A percentile compares a stretch with the other conserved stretches of the same genome.
Evolutionary conservation across 192 early-diverging fungal species (phyloP).

Genomic region (Umbelopsis sp.): DNA sequence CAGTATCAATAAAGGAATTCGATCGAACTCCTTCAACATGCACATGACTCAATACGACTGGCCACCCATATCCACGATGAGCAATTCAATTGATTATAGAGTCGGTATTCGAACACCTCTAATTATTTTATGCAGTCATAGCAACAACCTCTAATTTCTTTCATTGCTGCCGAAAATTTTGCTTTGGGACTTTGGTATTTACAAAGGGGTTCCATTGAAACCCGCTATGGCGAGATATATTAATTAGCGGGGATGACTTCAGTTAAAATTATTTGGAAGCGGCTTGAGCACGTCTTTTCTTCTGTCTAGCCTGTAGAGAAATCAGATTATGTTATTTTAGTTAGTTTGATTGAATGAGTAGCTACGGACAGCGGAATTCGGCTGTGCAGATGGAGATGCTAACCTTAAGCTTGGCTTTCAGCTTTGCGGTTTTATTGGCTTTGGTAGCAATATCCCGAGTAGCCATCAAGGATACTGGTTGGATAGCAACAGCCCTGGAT

Average conservation of each 20-base stretch:
- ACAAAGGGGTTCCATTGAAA: background rate
- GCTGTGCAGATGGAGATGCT: background rate
- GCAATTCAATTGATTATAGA: too few relatives aligned
- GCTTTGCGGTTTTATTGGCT: background rate
- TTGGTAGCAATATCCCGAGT: conserved; percentile 2
- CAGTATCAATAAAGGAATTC: too few relatives aligned
- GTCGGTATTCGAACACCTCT: too few relatives aligned
- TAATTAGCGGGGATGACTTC: too few relatives aligned
- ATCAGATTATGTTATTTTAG: too few relatives aligned
- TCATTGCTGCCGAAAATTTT: too few relatives aligned
- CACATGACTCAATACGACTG: too few relatives aligned
- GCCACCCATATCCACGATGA: too few relatives aligned
- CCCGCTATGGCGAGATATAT: too few relatives aligned
- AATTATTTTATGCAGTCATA: too few relatives aligned
- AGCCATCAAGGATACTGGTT: background rate
- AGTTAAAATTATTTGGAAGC: background rate
- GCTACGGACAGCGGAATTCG: background rate
- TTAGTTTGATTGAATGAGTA: background rate
- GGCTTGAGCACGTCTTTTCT: conserved; percentile 12
- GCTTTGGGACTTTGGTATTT: background rate
- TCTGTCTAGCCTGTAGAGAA: conserved; percentile 10
- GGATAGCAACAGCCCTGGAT: background rate
- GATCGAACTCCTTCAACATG: too few relatives aligned
- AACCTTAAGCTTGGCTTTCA: conserved; percentile 4
- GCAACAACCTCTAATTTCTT: too few relatives aligned